Evolutionary conservation across 139 green algal species (phyloP).

Genomic region (Picochlorum sp.): DNA sequence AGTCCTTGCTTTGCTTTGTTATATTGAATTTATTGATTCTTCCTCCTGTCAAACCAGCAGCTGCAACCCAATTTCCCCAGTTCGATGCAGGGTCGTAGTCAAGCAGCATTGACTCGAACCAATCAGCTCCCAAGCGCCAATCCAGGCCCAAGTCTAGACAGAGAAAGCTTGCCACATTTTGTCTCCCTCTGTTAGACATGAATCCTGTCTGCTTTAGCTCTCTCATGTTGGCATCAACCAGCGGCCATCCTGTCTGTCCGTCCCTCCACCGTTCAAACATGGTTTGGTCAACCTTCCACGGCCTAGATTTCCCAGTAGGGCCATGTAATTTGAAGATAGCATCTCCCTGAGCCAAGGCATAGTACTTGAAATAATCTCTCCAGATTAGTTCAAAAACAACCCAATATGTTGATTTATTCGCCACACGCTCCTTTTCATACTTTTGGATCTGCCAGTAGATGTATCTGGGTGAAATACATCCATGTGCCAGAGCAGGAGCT

Average conservation of each 20-base stretch:
- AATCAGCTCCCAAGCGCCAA: conserved; percentile 80
- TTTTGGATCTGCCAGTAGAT: conserved; percentile 64
- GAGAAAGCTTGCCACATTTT: conserved; percentile 88
- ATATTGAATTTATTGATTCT: conserved; percentile 95
- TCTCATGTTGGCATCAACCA: conserved; percentile 98
- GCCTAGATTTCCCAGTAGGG: conserved; percentile 9
- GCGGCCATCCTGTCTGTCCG: conserved; percentile 78
- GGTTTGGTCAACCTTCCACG: conserved; percentile 42
- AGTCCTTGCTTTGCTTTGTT: conserved; percentile 71
- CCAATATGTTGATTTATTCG: conserved; percentile 95
- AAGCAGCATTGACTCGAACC: conserved; percentile 81
- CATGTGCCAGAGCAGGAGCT: conserved; percentile 78
- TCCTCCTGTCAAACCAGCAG: conserved; percentile 54
- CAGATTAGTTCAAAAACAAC: conserved; percentile 88
- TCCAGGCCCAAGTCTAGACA: conserved; percentile 82
- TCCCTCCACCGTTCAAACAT: conserved; percentile 63
- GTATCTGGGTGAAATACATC: conserved; percentile 79
- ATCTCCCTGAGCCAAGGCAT: conserved; percentile 79
- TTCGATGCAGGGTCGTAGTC: conserved; percentile 86
- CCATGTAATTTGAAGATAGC: conserved; percentile 73
- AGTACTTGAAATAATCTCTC: conserved; percentile 93
- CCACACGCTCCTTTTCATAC: conserved; percentile 70
- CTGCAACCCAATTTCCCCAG: conserved; percentile 90
- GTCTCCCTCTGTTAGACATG: conserved; percentile 91
- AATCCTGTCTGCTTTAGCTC: conserved; percentile 84